Evolutionary conservation across 164 flowering plant species (phyloP).

Genomic region (Umbilicus rupestris): DNA sequence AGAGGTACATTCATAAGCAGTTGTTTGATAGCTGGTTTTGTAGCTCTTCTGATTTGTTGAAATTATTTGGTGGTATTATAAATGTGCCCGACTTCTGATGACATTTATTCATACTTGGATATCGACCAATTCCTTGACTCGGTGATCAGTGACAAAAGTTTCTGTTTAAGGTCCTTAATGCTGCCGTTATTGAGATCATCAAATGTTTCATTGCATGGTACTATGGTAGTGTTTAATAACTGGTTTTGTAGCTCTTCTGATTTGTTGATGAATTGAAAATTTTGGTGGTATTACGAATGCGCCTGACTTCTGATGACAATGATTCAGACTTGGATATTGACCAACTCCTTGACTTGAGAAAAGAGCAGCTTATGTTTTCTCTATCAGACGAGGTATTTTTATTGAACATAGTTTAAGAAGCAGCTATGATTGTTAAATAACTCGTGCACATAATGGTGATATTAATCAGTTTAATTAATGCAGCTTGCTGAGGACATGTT

Average conservation of each 20-base stretch:
- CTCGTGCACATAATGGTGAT: background rate
- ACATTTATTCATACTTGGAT: constrained; percentile 38
- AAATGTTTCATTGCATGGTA: background rate
- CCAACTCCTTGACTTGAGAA: constrained; percentile 56
- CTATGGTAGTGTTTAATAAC: background rate
- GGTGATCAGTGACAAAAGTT: background rate
- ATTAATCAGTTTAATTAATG: constrained; percentile 14
- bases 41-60: background rate
- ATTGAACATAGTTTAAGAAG: background rate
- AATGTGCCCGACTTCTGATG: background rate
- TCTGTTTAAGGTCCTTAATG: background rate
- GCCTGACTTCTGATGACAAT: background rate
- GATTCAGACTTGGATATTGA: constrained; percentile 46
- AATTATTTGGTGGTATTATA: background rate
- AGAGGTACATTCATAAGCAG: constrained; percentile 37
- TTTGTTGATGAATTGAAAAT: background rate
- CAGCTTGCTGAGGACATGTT: constrained; percentile 91
- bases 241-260: background rate
- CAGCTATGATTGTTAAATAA: background rate
- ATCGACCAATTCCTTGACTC: constrained; percentile 43
- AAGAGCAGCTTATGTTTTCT: constrained; percentile 50
- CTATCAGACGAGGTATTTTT: constrained; percentile 87
- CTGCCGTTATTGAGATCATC: background rate
- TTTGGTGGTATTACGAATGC: background rate
- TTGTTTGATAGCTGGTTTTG: background rate